Percentiles rank a stretch among this genome's conserved stretches.
Conservation (phyloP, 768 basidiomycete genomes). For the Dacryopinax primogenitus region DNA sequence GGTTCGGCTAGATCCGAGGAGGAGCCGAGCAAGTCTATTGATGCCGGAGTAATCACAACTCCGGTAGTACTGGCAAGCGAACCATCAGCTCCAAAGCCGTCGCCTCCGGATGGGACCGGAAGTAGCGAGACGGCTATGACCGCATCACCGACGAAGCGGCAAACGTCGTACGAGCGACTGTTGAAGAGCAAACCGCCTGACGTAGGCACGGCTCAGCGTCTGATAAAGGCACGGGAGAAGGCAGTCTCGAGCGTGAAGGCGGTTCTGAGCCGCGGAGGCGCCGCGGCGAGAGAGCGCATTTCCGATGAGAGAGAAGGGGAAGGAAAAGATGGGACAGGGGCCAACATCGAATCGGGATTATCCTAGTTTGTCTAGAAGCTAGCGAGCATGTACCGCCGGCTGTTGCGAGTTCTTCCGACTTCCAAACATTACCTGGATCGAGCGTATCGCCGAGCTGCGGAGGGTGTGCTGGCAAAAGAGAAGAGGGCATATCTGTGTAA, state of each 20-base stretch:
- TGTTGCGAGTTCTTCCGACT: background rate
- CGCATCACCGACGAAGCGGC: background rate
- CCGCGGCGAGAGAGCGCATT: background rate
- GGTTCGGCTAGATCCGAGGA: background rate
- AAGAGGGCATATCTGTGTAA: conserved; percentile 2
- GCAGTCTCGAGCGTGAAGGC: conserved; percentile 32
- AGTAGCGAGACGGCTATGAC: background rate
- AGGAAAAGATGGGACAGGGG: background rate
- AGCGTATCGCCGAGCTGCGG: conserved; percentile 8
- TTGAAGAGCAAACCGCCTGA: conserved; percentile 34
- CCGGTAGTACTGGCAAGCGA: background rate
- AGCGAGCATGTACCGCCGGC: background rate
- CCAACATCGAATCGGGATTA: background rate
- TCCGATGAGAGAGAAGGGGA: background rate
- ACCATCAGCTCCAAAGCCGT: background rate
- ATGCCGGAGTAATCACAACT: conserved; percentile 16
- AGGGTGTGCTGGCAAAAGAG: background rate
- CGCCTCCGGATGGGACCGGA: background rate
- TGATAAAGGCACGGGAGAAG: conserved; percentile 56
- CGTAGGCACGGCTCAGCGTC: conserved; percentile 48
- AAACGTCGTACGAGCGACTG: conserved; percentile 32
- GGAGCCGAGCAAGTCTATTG: conserved; percentile 18
- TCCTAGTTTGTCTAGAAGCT: background rate
- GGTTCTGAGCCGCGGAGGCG: conserved; percentile 6
- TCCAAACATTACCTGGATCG: conserved; percentile 2